phyloP scores from a whole-genome alignment of 345 rosid genomes.

The Geranium brycei region DNA sequence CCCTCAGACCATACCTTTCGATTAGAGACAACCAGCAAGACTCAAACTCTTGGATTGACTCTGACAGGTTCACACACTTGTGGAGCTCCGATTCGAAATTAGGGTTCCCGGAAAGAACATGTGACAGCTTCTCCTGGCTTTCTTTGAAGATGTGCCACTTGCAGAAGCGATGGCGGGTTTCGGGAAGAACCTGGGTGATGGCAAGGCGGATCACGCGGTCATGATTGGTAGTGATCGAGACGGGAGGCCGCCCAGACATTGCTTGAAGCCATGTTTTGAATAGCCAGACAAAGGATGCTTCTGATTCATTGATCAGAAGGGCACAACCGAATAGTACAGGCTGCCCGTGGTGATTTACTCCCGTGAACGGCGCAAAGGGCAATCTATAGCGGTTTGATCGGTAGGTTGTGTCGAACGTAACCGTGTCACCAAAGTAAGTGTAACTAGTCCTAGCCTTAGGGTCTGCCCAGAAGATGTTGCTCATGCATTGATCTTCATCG shows the following conservation, averaged over 20 bases:
- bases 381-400: slow-evolving; percentile 35
- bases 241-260: slow-evolving; percentile 33
- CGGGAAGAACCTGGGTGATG: slow-evolving; percentile 31
- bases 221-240: slow-evolving; percentile 36
- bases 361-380: slow-evolving; percentile 48
- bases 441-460: slow-evolving; percentile 31
- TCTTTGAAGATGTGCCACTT: slow-evolving; percentile 39
- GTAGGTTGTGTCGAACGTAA: slow-evolving; percentile 39
- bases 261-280: slow-evolving; percentile 40
- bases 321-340: slow-evolving; percentile 52
- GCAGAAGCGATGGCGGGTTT: slow-evolving; percentile 37
- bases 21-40: slow-evolving; percentile 37
- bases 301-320: slow-evolving; percentile 32
- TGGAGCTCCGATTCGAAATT: slow-evolving; percentile 38
- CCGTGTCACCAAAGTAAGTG: slow-evolving; percentile 40
- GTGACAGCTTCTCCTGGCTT: slow-evolving; percentile 40
- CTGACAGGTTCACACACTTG: slow-evolving; percentile 38
- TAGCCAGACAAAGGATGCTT: slow-evolving; percentile 40
- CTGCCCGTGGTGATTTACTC: slow-evolving; percentile 53
- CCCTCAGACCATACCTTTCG: slow-evolving; percentile 32
- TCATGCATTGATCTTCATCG: slow-evolving; percentile 23
- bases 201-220: slow-evolving; percentile 33
- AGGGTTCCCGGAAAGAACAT: slow-evolving; percentile 31
- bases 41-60: slow-evolving; percentile 41
- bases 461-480: slow-evolving; percentile 48